Percentiles rank a stretch among this genome's conserved stretches.
phyloP scores from a whole-genome alignment of 1,139 yeast species.

The Casaregolazyma suthepensis region DNA sequence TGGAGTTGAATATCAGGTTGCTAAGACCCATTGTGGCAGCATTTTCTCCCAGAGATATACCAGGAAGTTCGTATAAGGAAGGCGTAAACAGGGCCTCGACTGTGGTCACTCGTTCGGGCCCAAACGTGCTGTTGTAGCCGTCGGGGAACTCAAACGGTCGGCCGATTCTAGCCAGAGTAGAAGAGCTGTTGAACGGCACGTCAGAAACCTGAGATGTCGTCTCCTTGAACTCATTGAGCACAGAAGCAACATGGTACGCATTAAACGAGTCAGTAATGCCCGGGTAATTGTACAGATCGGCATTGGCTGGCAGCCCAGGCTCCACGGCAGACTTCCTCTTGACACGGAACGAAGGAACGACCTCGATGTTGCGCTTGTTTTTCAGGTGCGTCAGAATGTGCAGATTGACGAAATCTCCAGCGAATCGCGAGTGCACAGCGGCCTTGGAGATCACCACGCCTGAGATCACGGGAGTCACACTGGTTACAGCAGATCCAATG shows the following conservation, averaged over 20 bases:
- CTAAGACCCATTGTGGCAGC: conserved; percentile 49
- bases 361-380: conserved; percentile 22
- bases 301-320: conserved; percentile 36
- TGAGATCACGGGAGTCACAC: conserved; percentile 91
- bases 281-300: conserved; percentile 30
- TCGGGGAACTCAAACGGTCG: conserved; percentile 83
- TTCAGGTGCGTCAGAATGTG: conserved; percentile 32
- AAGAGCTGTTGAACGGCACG: conserved; percentile 36
- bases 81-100: conserved; percentile 74
- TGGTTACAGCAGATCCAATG: conserved; percentile 37
- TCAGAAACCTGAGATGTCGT: conserved; percentile 45
- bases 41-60: conserved; percentile 26
- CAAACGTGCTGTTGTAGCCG: conserved; percentile 52
- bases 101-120: conserved; percentile 61
- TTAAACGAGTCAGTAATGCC: conserved; percentile 31
- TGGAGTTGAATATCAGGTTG: conserved; percentile 62
- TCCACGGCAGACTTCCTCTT: conserved; percentile 28
- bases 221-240: conserved; percentile 60
- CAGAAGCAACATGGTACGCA: conserved; percentile 31
- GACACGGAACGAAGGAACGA: conserved; percentile 32
- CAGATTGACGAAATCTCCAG: conserved; percentile 38
- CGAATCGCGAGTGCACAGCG: conserved; percentile 33
- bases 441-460: conserved; percentile 44
- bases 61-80: conserved; percentile 25
- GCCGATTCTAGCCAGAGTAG: conserved; percentile 21